phyloP scores from a whole-genome alignment of 78 protist genomes.

The Trichosphaerium sp. region DNA sequence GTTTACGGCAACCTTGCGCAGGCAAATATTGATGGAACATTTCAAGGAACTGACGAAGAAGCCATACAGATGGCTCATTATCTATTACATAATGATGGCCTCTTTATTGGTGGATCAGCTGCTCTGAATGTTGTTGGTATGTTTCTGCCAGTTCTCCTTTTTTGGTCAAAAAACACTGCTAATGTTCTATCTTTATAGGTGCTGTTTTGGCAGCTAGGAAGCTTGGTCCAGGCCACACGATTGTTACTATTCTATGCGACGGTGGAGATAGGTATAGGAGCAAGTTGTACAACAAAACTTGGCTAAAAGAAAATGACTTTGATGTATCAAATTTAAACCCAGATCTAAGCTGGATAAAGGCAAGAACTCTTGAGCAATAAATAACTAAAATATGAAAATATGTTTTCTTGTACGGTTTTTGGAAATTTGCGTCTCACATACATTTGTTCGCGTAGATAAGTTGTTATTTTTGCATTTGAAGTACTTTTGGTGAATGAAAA shows the following conservation, averaged over 20 bases:
- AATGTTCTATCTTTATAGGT: too few relatives aligned
- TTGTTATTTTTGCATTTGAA: too few relatives aligned
- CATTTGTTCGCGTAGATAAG: too few relatives aligned
- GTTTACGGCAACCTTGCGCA: slow-evolving; percentile 38
- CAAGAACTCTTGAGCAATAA: too few relatives aligned
- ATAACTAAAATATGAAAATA: too few relatives aligned
- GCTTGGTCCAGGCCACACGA: slow-evolving; percentile 53
- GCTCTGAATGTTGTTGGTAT: slow-evolving; percentile 60
- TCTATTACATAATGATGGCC: slow-evolving; percentile 52
- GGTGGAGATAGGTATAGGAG: slow-evolving; percentile 48
- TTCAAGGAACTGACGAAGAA: slow-evolving; percentile 43
- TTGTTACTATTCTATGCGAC: slow-evolving; percentile 68
- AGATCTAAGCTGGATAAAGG: too few relatives aligned
- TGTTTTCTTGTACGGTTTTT: too few relatives aligned
- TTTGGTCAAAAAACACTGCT: too few relatives aligned
- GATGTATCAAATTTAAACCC: background rate
- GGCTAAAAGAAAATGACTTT: slow-evolving; percentile 10
- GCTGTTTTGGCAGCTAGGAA: slow-evolving; percentile 53
- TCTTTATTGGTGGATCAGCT: slow-evolving; percentile 64
- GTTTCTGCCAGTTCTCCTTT: too few relatives aligned
- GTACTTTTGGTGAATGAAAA: too few relatives aligned
- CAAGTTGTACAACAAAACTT: slow-evolving; percentile 35
- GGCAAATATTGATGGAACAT: slow-evolving; percentile 46
- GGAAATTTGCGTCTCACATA: too few relatives aligned
- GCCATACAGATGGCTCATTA: slow-evolving; percentile 61